phyloP scores from a whole-genome alignment of 1,284 basidiomycete species.

The Anthracocystis panici-leucophaei region DNA sequence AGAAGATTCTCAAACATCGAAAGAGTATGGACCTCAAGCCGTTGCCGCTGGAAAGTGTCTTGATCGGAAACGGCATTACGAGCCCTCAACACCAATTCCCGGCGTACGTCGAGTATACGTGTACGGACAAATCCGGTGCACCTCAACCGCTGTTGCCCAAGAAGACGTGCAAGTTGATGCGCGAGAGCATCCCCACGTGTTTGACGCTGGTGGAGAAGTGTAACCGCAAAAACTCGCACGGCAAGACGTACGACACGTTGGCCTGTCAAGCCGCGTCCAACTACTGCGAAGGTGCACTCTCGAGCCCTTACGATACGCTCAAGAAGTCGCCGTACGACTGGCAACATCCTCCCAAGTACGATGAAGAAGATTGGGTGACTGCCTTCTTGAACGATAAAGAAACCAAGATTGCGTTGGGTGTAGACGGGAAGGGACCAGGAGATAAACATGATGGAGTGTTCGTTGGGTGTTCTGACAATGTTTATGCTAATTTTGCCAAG shows the following conservation, averaged over 20 bases:
- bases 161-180: slow-evolving; percentile 56
- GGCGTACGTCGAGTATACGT: slow-evolving; percentile 65
- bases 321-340: slow-evolving; percentile 62
- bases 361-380: slow-evolving; percentile 63
- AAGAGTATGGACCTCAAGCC: slow-evolving; percentile 56
- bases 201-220: slow-evolving; percentile 62
- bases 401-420: slow-evolving; percentile 55
- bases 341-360: slow-evolving; percentile 59
- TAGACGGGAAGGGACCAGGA: slow-evolving; percentile 59
- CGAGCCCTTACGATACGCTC: slow-evolving; percentile 56
- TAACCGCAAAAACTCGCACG: slow-evolving; percentile 46
- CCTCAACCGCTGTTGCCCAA: slow-evolving; percentile 50
- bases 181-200: slow-evolving; percentile 53
- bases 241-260: slow-evolving; percentile 47
- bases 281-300: slow-evolving; percentile 62
- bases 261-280: slow-evolving; percentile 55
- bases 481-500: slow-evolving; percentile 60
- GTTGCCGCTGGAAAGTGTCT: slow-evolving; percentile 56
- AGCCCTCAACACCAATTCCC: slow-evolving; percentile 63
- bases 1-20: slow-evolving; percentile 52
- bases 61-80: slow-evolving; percentile 69
- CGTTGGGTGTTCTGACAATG: slow-evolving; percentile 64
- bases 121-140: slow-evolving; percentile 57
- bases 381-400: slow-evolving; percentile 59
- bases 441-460: slow-evolving; percentile 66